Evolutionary conservation across 139 green algal species (phyloP), one percentile per base, ranked within the genome.

Genomic region (Chlamydomonas sp.): DNA sequence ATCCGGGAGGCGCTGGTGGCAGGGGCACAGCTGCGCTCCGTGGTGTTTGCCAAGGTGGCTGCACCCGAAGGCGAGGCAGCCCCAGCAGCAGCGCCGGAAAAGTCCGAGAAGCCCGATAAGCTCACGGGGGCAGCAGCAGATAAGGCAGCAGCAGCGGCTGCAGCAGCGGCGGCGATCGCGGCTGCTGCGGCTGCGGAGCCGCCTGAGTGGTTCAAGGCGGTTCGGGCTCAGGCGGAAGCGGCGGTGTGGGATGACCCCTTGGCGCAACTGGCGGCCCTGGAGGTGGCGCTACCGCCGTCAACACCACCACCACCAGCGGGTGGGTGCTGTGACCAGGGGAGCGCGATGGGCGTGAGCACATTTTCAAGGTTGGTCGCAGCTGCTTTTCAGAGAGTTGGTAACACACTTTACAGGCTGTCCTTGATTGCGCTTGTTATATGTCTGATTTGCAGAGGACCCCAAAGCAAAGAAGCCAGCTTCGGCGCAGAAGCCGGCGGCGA

Each of bases 11-110:
- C 82, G 6, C 72, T 91, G 16, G 79, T 63, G 8, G 88, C 84
- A 20, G 90, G 89, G 12, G 75, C 92, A 60, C 90, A 89, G 16
- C 68, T 93, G 72, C 83, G 92, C 3, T 74, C 63, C 4, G 81
- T 85, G 69, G 86, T 86, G 16, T 90, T 82, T 77, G 75, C 64
- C 74, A 71, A 69, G 80, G 15, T n/a, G 10, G 59, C 57, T 6
- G 18, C 78, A 16, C 60, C 31, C 2, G 63, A 17, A 15, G 49
- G 49, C 31, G 3, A 66, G 69, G 67, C 71, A 86, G 61, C 61
- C 62, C 66, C n/a, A 6, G 5, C 61, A 15, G 62, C 59, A 75
- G 31, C 85, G 49, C 57, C 16, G 79, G 79, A 49, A 49, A 49
- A 49, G 31, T 49, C 31, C 31, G 31, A 49, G 31, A 49, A 49